Conservation (phyloP, 306 rosid genomes). For the Cicer cuneatum region DNA sequence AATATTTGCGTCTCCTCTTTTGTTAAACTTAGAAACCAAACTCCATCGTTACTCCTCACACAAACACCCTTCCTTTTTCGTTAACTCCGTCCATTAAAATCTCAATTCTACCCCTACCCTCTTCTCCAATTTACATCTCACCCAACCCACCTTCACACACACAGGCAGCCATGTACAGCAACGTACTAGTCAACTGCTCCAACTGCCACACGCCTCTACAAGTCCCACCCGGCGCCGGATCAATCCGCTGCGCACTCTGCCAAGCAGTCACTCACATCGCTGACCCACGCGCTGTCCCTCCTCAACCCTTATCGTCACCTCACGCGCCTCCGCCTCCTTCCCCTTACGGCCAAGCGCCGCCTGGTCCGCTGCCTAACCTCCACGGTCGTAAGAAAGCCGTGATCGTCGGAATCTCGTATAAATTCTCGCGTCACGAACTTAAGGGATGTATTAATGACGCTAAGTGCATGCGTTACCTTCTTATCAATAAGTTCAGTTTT, state of each 20-base stretch:
- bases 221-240: conserved; percentile 74
- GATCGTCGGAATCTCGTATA: conserved; percentile 84
- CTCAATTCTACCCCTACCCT: conserved; percentile 14
- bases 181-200: conserved; percentile 83
- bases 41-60: background rate
- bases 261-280: conserved; percentile 71
- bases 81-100: background rate
- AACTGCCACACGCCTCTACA: conserved; percentile 77
- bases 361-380: conserved; percentile 63
- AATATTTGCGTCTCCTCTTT: no score
- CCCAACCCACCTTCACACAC: background rate
- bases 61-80: background rate
- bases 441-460: conserved; percentile 96
- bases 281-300: conserved; percentile 69
- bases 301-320: conserved; percentile 45
- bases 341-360: conserved; percentile 69
- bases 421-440: conserved; percentile 80
- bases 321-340: conserved; percentile 40
- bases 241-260: conserved; percentile 90
- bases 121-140: conserved; percentile 19
- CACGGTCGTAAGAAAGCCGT: conserved; percentile 96
- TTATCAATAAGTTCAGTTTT: conserved; percentile 76
- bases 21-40: background rate
- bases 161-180: conserved; percentile 42
- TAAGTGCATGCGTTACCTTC: conserved; percentile 83